These are phyloP conservation scores for Neurospora crassa DNA, from an alignment of 2,329 filamentous ascomycete species.

Conservation along the genomic window DNA sequence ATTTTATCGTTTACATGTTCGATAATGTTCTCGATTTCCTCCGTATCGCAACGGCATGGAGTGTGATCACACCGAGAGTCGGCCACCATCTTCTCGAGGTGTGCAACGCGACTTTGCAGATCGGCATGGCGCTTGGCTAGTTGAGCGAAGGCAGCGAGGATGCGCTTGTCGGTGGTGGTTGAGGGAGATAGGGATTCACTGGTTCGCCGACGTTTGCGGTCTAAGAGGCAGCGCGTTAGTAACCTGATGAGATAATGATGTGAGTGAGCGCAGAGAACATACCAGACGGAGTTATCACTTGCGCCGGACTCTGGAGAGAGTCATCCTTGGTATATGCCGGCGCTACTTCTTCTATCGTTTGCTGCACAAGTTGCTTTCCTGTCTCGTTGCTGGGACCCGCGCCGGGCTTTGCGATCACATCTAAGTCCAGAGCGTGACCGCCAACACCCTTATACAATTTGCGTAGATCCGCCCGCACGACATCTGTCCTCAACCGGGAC, in stretches of 20 bases:
- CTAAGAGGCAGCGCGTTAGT: not conserved
- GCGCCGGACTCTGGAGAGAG: not conserved
- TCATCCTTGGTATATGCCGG: conserved; percentile 2
- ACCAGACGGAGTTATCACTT: not conserved
- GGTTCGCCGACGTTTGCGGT: conserved; percentile 5
- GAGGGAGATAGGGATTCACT: conserved; percentile 3
- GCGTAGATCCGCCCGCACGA: not conserved
- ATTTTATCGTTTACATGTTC: conserved; percentile 3
- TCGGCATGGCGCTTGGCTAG: not conserved
- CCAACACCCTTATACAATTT: not conserved
- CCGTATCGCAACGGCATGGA: conserved; percentile 2
- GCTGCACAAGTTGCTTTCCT: not conserved
- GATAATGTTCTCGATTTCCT: conserved; percentile 4
- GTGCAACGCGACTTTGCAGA: not conserved
- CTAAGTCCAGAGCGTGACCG: too few relatives aligned
- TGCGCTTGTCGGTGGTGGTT: not conserved
- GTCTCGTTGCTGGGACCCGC: not conserved
- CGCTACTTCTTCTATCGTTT: conserved; percentile 1
- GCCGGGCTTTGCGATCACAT: too few relatives aligned
- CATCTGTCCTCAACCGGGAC: not conserved
- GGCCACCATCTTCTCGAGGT: conserved; percentile 2
- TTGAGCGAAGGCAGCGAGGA: not conserved
- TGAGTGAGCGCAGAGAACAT: not conserved
- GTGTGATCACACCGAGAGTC: not conserved
- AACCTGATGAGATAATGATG: not conserved